Base-by-base conservation (phyloP, 495 filamentous ascomycete genomes). In the Pseudotulostoma volvatum region DNA sequence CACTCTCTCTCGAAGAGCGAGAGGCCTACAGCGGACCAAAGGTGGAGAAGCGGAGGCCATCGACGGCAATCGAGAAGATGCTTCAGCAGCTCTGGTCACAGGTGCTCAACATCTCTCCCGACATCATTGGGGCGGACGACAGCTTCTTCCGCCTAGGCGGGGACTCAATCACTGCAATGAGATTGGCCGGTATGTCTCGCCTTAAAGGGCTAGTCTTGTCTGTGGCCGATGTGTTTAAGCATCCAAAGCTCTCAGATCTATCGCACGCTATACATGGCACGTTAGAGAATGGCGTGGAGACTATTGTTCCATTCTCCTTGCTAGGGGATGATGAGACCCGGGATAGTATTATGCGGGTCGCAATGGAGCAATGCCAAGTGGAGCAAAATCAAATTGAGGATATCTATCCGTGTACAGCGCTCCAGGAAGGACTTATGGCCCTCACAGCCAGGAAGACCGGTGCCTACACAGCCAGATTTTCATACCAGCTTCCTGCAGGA, bases 361-460 rank as follows among this genome's bases (percentile, higher is more conserved):
- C 31, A 11, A 28, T 28, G 13, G 14, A 1, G 14, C 43, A 48
- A 13, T 61, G 53, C 34, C 33, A 36, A 11, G 33, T 61, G 15
- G 11, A 21, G 3, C 33, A 36, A 2, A 44, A 50, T 7, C 31
- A 46, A 4, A 58, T 80, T n/a, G 63, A 71, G 31, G 75, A 78
- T 44, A 52, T 75, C 0, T 77, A 72, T 41, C 71, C 73, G 7
- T 73, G 71, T 48, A 76, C 71, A 0, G 64, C 74, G 2, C 42
- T 78, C 4, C 75, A 79, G 48, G 72, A 71, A 45, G 74, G 67
- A 0, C 49, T 78, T 9, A 61, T 77, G 50, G 64, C 64, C 0
- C 45, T 72, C 4, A 66, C 71, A 0, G 43, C 44, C 20, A 54
- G 55, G 28, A 36, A 44, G 0, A 33, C 45, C 5, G 54, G 53